Evolutionary conservation across 2,329 filamentous ascomycete genomes (phyloP), one percentile per base, ranked within the genome.

Genomic region (Colletotrichum graminicola): DNA sequence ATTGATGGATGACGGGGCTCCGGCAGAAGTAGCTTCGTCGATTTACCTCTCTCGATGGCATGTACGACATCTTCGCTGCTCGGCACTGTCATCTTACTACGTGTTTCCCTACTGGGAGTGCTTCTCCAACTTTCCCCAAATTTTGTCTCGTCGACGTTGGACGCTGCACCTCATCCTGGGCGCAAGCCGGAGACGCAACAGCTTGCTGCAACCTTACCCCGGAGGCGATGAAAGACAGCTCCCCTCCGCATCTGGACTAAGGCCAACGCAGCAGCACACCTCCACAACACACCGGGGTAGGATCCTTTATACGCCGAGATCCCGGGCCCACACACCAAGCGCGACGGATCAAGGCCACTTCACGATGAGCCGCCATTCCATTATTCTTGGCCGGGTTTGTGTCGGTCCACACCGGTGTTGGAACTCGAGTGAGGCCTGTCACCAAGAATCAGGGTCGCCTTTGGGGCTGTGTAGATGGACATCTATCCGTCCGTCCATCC

Each of bases 51-150:
- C 45, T 64, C 45, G 67, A 62, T 57, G 64, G 62, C 64, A 69
- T 64, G 66, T 71, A 67, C 57, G 57, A 71, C 68, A 70, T 65
- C 32, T 65, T 70, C 43, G 54, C 45, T 61, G 54, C 66, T 66
- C 66, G 66, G 70, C 70, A 70, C 32, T 61, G 60, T 55, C 26
- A 62, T 51, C 59, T 55, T 72, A 51, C 5, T 45, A 45, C 29
- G 29, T 29, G 43, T 45, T 45, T 61, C 66, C 54, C 32, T 54
- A 54, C 41, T n/a, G 52, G 39, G 32, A 43, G 21, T 14, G 23
- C 23, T 72, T 72, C 69, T 70, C 70, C 70, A 72, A 72, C 60
- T 70, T 72, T 72, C 70, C 70, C 70, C 70, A 66, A 72, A 65
- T 43, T 62, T 61, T 55, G 1, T 65, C 47, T 72, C 60, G 60